These are phyloP conservation scores for Candida methanosorbosa DNA, from an alignment of 805 yeast genomes.

Conservation along the genomic window DNA sequence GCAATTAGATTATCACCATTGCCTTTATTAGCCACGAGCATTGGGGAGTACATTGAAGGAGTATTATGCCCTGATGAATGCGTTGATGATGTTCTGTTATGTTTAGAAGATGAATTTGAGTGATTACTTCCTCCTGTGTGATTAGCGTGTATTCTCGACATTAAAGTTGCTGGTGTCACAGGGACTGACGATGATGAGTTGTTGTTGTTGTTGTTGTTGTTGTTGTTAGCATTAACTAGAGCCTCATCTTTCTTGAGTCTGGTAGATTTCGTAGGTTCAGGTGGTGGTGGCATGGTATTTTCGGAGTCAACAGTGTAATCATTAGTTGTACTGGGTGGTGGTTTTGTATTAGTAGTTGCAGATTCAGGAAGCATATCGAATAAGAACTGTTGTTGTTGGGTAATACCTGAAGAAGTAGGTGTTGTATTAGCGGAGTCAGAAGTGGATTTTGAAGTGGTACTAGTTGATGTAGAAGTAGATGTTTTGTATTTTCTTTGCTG, in stretches of 20 bases:
- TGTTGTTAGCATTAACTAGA: neutral
- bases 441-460: too few species aligned
- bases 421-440: too few species aligned
- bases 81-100: too few species aligned
- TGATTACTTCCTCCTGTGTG: too few species aligned
- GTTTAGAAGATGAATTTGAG: too few species aligned
- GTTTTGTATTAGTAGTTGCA: constrained; percentile 12
- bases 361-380: constrained; percentile 25
- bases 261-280: constrained; percentile 20
- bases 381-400: too few species aligned
- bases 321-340: constrained; percentile 1
- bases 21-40: too few species aligned
- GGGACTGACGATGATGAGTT: constrained; percentile 2
- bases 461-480: neutral
- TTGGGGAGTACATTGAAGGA: too few species aligned
- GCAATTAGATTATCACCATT: constrained; percentile 20
- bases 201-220: constrained; percentile 2
- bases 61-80: too few species aligned
- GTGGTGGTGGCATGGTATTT: constrained; percentile 7
- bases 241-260: too few species aligned
- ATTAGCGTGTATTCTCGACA: constrained; percentile 10
- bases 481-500: neutral
- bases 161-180: constrained; percentile 24
- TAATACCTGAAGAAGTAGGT: too few species aligned
- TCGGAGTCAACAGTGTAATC: neutral